Evolutionary conservation across 441 rosid genomes (phyloP).

Genomic region (Arabidopsis lyrata): DNA sequence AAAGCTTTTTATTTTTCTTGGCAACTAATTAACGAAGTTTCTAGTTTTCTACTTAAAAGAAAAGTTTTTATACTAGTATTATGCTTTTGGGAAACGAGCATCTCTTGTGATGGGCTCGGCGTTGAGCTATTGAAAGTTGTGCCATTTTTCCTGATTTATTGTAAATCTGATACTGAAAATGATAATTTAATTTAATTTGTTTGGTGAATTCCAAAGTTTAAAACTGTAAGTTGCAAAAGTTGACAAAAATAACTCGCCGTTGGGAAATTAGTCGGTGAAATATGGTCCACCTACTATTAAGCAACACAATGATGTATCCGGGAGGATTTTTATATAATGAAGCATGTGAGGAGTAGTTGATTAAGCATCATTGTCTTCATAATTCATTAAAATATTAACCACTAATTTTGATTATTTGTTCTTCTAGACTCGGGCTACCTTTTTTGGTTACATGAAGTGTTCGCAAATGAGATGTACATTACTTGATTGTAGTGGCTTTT

Average conservation of each 20-base stretch:
- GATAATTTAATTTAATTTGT: not conserved
- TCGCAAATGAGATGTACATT: too few species aligned
- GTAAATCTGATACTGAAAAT: constrained; percentile 10
- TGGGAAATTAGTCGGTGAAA: not conserved
- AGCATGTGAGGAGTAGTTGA: constrained; percentile 35
- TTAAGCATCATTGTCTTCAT: constrained; percentile 27
- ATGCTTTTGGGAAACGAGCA: not conserved
- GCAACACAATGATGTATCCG: constrained; percentile 30
- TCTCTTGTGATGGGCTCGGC: constrained; percentile 8
- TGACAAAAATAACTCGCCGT: not conserved
- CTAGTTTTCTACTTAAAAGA: constrained; percentile 1
- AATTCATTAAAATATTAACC: constrained; percentile 4
- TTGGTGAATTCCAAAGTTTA: not conserved
- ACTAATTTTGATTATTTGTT: constrained; percentile 12
- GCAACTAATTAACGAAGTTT: constrained; percentile 7
- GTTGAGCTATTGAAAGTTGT: constrained; percentile 31
- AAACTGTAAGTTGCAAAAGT: not conserved
- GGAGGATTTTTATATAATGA: not conserved
- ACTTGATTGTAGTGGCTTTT: too few species aligned
- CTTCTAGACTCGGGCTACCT: not conserved
- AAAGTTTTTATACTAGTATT: too few species aligned
- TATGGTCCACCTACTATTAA: not conserved
- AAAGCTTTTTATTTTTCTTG: not conserved
- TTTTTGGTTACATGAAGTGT: too few species aligned
- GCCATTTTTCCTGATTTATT: constrained; percentile 37